phyloP scores from a whole-genome alignment of 2,329 filamentous ascomycete species.

The Aureobasidium sp. region DNA sequence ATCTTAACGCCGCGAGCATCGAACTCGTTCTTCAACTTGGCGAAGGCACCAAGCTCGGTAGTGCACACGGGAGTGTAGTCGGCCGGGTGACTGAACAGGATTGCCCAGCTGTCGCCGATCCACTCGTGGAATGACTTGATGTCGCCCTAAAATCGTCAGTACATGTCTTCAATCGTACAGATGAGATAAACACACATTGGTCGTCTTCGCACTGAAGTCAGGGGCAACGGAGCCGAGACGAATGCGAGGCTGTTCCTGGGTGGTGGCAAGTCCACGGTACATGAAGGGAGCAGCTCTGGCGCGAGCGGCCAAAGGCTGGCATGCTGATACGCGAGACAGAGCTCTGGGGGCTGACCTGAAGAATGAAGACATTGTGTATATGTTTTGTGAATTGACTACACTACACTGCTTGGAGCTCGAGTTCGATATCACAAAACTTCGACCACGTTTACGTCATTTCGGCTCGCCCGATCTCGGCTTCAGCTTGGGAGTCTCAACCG shows the following conservation, averaged over 20 bases:
- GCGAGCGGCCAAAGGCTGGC: constrained; percentile 21
- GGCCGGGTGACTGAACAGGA: constrained; percentile 75
- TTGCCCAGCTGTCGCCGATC: constrained; percentile 68
- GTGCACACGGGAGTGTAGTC: constrained; percentile 96
- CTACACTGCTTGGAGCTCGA: background rate
- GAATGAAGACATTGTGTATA: constrained; percentile 26
- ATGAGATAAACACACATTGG: constrained; percentile 32
- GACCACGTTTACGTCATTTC: background rate
- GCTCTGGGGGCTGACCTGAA: constrained; percentile 29
- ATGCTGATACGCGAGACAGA: constrained; percentile 21
- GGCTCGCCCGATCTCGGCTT: constrained; percentile 1
- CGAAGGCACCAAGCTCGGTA: constrained; percentile 88
- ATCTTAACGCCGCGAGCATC: constrained; percentile 80
- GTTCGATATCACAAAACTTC: background rate
- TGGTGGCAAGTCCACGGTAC: constrained; percentile 30
- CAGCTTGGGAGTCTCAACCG: background rate
- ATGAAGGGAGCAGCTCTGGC: constrained; percentile 23
- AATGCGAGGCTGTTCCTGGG: constrained; percentile 32
- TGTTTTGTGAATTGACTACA: background rate
- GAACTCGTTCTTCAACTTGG: constrained; percentile 83
- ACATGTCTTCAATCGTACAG: background rate
- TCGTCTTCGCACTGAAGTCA: constrained; percentile 79
- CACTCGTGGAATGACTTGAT: constrained; percentile 73
- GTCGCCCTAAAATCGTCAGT: constrained; percentile 5
- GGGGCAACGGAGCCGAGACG: constrained; percentile 51